Conservation (phyloP, 2,329 filamentous ascomycete genomes). For the Penicillium brasilianum region DNA sequence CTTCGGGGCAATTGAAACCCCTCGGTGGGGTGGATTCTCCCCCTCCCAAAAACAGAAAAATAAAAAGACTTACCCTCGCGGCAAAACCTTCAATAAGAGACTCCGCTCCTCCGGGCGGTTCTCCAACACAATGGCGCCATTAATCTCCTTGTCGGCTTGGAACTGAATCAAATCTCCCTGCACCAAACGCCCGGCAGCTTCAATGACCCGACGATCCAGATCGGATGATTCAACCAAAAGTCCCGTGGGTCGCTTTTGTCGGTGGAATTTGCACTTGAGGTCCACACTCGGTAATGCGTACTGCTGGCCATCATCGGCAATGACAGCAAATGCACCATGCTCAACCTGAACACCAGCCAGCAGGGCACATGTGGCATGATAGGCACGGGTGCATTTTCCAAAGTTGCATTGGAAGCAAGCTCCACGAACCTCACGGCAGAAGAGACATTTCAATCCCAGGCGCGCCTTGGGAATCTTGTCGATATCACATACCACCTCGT, state of each 20-base stretch:
- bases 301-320: constrained; percentile 86
- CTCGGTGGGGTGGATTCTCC: constrained; percentile 2
- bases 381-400: constrained; percentile 90
- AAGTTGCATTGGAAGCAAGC: constrained; percentile 96
- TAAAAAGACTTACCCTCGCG: constrained; percentile 70
- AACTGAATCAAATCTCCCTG: constrained; percentile 82
- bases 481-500: constrained; percentile 77
- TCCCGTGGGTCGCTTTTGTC: constrained; percentile 82
- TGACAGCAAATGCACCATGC: constrained; percentile 81
- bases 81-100: constrained; percentile 80
- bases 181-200: constrained; percentile 70
- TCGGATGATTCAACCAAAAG: constrained; percentile 72
- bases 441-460: constrained; percentile 89
- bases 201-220: constrained; percentile 68
- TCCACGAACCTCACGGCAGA: constrained; percentile 92
- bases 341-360: constrained; percentile 92
- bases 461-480: constrained; percentile 84
- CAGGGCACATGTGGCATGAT: constrained; percentile 92
- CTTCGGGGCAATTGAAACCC: constrained; percentile 2
- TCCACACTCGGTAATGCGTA: constrained; percentile 92
- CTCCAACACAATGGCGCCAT: constrained; percentile 85
- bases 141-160: constrained; percentile 84
- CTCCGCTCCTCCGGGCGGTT: constrained; percentile 77
- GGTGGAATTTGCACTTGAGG: constrained; percentile 92
- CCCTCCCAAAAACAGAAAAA: background rate